A percentile compares a stretch with the other conserved stretches of the same genome.
Evolutionary conservation across 2,329 filamentous ascomycete species (phyloP).

Genomic region (Paraphaeosphaeria sporulosa): DNA sequence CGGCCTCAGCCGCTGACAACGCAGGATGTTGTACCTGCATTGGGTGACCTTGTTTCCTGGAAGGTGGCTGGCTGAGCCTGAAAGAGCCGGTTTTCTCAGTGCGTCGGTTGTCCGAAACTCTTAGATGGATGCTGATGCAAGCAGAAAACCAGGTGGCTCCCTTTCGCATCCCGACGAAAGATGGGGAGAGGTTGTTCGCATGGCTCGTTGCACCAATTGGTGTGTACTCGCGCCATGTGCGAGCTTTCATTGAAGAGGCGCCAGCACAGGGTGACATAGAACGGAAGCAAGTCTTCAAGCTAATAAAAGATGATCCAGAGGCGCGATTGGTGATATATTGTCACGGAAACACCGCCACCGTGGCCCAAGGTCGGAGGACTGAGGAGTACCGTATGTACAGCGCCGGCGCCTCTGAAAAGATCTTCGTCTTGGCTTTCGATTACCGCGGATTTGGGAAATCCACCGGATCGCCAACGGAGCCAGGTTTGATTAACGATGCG

Average conservation of each 20-base stretch:
- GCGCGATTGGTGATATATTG: conserved; percentile 65
- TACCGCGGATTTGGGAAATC: conserved; percentile 90
- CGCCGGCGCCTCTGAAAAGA: conserved; percentile 63
- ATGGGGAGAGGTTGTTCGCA: conserved; percentile 81
- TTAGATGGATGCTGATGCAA: conserved; percentile 24
- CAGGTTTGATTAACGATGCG: conserved; percentile 81
- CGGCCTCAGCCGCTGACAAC: conserved; percentile 16
- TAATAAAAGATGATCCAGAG: conserved; percentile 60
- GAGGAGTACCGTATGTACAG: conserved; percentile 80
- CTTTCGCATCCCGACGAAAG: conserved; percentile 76
- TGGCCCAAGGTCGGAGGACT: conserved; percentile 80
- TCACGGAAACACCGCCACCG: conserved; percentile 71
- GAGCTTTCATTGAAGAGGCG: conserved; percentile 64
- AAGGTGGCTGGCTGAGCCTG: conserved; percentile 45
- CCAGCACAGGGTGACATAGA: conserved; percentile 53
- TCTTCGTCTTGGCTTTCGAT: conserved; percentile 81
- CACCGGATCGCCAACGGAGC: conserved; percentile 78
- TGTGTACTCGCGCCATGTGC: conserved; percentile 74
- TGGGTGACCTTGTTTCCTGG: conserved; percentile 46
- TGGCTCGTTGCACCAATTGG: conserved; percentile 89
- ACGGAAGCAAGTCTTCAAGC: conserved; percentile 56
- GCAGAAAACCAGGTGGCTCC: conserved; percentile 85
- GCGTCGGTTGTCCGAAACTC: conserved; percentile 14
- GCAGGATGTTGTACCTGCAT: conserved; percentile 48
- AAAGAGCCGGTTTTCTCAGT: conserved; percentile 48